Evolutionary conservation across 78 protist species (phyloP), one percentile per base, ranked within the genome.

Genomic region (Protostelium mycophagum): DNA sequence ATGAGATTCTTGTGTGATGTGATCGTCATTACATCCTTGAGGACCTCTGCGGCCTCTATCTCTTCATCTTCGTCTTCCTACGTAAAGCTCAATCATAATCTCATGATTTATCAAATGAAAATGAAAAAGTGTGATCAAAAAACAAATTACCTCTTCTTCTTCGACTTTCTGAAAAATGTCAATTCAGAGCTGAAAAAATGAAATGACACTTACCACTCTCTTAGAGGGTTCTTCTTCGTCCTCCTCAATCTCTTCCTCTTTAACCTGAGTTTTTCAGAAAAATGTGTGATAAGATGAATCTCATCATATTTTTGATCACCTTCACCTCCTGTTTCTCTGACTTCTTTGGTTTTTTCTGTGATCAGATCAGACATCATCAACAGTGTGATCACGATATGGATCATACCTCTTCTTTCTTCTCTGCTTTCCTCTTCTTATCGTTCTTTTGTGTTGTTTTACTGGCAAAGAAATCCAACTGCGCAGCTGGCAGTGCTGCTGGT

Each of bases 331-430:
- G 88, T 86, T 0, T 63, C 37, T 36, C 88, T 28, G 1, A 31
- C 31, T 86, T 88, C 87, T 25, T 88, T 63, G 84, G 92, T 88
- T 51, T 85, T 86, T 85, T 89, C 85, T 51, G 16, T 51, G 31
- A 51, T 51, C 73, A 51, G 31, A 51, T 51, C 73, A 51, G 31
- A 51, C 16, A 5, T 25, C 73, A 51, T 51, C 73, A 51, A 5
- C 73, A 25, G 5, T 16, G 16, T 25, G 31, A 25, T 51, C 73
- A 25, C 16, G 5, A 25, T 51, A n/a, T 51, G 73, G 73, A 51
- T 51, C 16, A 5, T 25, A 25, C 73, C 73, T 5, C 5, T 51
- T 5, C 5, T 51, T 51, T 5, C 73, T 51, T 5, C 73, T 25
- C 73, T 51, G 5, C 16, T 51, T 16, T 51, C 73, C 16, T 51